phyloP scores from a whole-genome alignment of 1,139 yeast species.

The Yamadazyma epiphylla region DNA sequence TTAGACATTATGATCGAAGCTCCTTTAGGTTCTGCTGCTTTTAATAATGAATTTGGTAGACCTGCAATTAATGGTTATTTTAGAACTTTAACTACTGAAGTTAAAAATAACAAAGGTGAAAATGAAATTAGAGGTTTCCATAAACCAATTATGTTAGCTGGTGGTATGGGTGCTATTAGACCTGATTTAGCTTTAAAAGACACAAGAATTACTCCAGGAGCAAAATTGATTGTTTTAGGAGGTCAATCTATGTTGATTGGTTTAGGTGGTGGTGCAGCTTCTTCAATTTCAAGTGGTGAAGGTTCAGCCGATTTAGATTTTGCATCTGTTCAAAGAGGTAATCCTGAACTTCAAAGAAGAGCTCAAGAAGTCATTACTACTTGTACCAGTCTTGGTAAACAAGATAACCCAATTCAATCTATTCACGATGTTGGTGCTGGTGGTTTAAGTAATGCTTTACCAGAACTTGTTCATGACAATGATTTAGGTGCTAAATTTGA shows the following conservation, averaged over 20 bases:
- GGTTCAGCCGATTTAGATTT: slow-evolving; percentile 95
- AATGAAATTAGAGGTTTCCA: slow-evolving; percentile 92
- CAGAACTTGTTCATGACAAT: slow-evolving; percentile 96
- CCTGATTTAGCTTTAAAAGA: slow-evolving; percentile 90
- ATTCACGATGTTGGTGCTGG: slow-evolving; percentile 99
- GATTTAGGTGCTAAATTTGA: slow-evolving; percentile 93
- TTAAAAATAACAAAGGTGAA: slow-evolving; percentile 57
- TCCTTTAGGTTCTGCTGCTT: slow-evolving; percentile 96
- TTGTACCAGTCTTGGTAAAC: slow-evolving; percentile 78
- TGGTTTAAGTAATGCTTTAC: slow-evolving; percentile 94
- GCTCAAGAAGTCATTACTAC: slow-evolving; percentile 97
- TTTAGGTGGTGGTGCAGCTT: slow-evolving; percentile 99
- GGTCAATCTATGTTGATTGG: slow-evolving; percentile 99
- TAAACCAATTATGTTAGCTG: slow-evolving; percentile 98
- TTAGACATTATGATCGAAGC: slow-evolving; percentile 96
- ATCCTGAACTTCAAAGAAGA: slow-evolving; percentile 98
- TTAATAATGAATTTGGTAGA: slow-evolving; percentile 97
- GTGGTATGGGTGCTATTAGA: slow-evolving; percentile 96
- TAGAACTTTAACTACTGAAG: slow-evolving; percentile 87
- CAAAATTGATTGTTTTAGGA: slow-evolving; percentile 89
- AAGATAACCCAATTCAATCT: slow-evolving; percentile 81
- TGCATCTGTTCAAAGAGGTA: slow-evolving; percentile 98
- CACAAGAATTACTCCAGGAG: slow-evolving; percentile 85
- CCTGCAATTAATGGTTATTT: slow-evolving; percentile 97
- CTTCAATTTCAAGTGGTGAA: slow-evolving; percentile 91